These are phyloP conservation scores for Penicillium nucicola DNA, from an alignment of 495 filamentous ascomycete species.

Conservation along the genomic window DNA sequence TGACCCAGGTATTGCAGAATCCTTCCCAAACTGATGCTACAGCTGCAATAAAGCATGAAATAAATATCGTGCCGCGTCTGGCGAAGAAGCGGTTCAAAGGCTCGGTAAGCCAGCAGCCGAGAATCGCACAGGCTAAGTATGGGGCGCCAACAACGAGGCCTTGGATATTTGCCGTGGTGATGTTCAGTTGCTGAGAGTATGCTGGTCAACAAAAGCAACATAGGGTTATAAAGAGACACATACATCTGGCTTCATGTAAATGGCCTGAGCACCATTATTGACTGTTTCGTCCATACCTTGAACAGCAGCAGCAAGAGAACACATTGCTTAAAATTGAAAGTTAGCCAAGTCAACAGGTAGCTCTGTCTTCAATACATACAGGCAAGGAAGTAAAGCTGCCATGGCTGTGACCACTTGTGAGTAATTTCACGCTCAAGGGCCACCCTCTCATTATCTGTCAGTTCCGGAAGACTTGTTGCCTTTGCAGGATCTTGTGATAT, in stretches of 20 bases:
- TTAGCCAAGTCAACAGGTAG: constrained; percentile 9
- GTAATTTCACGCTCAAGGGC: constrained; percentile 44
- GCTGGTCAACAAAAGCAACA: neutral
- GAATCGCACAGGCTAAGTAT: constrained; percentile 40
- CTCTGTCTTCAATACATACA: constrained; percentile 26
- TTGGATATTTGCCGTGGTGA: constrained; percentile 31
- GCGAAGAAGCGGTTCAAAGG: constrained; percentile 55
- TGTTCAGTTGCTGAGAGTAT: constrained; percentile 31
- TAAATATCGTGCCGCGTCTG: constrained; percentile 58
- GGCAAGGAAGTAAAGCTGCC: constrained; percentile 53
- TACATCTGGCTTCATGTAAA: constrained; percentile 47
- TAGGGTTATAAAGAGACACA: neutral
- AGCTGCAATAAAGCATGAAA: constrained; percentile 46
- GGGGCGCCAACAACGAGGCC: constrained; percentile 48
- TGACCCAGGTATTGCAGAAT: constrained; percentile 48
- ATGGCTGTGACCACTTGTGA: constrained; percentile 57
- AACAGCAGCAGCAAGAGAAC: constrained; percentile 50
- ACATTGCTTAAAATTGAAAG: constrained; percentile 27
- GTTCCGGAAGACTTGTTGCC: constrained; percentile 37
- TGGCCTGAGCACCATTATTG: constrained; percentile 72
- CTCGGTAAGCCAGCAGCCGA: constrained; percentile 53
- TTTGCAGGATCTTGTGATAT: constrained; percentile 46
- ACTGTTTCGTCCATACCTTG: constrained; percentile 75
- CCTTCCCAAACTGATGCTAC: constrained; percentile 49
- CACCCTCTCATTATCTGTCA: constrained; percentile 45